These are phyloP conservation scores for Spathaspora sp. DNA, from an alignment of 805 yeast species.

Conservation along the genomic window DNA sequence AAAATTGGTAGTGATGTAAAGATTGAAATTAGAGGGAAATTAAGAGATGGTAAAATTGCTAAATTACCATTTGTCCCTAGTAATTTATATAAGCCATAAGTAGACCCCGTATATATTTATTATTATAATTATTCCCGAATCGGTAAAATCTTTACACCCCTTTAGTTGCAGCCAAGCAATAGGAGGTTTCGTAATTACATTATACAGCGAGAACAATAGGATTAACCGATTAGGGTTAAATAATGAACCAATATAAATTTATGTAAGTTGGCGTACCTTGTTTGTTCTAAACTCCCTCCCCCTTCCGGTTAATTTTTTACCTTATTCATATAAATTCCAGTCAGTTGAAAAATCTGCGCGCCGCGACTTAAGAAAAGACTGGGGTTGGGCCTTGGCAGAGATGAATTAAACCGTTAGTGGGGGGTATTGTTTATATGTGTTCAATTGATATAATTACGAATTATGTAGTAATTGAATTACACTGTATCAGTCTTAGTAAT, in stretches of 20 bases:
- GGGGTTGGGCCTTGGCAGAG: too few species aligned
- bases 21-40: slow-evolving; percentile 81
- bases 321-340: neutral
- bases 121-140: neutral
- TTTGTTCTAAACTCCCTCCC: neutral
- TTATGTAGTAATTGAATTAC: too few species aligned
- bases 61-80: slow-evolving; percentile 77
- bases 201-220: neutral
- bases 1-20: slow-evolving; percentile 72
- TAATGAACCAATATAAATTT: neutral
- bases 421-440: too few species aligned
- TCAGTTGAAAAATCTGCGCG: neutral
- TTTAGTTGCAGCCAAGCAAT: too few species aligned
- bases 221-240: neutral
- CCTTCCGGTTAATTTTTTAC: neutral
- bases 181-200: neutral
- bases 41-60: slow-evolving; percentile 68
- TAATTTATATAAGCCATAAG: slow-evolving; percentile 8
- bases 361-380: neutral
- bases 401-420: too few species aligned
- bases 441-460: too few species aligned
- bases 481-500: too few species aligned
- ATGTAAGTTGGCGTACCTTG: neutral
- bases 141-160: neutral
- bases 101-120: neutral